phyloP scores from a whole-genome alignment of 164 flowering plant species.

The Nymphaea thermarum region DNA sequence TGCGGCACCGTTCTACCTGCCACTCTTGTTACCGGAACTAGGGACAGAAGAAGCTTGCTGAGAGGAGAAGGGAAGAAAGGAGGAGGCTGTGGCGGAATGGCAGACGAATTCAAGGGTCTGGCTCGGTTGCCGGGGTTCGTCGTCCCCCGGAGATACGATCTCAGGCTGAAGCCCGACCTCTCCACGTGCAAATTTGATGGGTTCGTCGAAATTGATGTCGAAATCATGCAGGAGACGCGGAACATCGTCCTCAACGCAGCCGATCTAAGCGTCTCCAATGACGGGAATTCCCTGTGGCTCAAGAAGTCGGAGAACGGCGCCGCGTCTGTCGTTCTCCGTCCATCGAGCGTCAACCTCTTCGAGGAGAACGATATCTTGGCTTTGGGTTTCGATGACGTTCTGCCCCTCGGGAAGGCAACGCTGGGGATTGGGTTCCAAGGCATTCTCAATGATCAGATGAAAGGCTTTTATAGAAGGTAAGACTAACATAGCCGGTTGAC shows the following conservation, averaged over 20 bases:
- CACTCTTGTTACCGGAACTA: too few relatives aligned
- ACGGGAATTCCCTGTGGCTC: background rate
- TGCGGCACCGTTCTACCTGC: too few relatives aligned
- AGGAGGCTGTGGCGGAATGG: slow-evolving; percentile 2
- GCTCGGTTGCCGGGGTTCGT: slow-evolving; percentile 49
- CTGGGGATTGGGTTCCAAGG: slow-evolving; percentile 44
- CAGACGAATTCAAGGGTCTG: slow-evolving; percentile 44
- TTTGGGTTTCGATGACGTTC: slow-evolving; percentile 25
- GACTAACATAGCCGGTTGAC: background rate
- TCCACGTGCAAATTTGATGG: slow-evolving; percentile 49
- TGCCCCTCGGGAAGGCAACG: slow-evolving; percentile 26
- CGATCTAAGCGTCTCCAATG: slow-evolving; percentile 27
- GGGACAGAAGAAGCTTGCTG: too few relatives aligned
- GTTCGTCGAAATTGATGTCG: slow-evolving; percentile 25
- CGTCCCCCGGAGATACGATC: slow-evolving; percentile 49
- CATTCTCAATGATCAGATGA: slow-evolving; percentile 76
- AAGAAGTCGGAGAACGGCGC: background rate
- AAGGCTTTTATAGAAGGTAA: slow-evolving; percentile 89
- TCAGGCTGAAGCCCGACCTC: slow-evolving; percentile 47
- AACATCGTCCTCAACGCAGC: slow-evolving; percentile 56
- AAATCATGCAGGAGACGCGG: slow-evolving; percentile 29
- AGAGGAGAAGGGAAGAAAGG: too few relatives aligned
- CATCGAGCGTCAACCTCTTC: slow-evolving; percentile 24
- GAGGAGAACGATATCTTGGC: slow-evolving; percentile 54
- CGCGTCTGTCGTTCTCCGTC: slow-evolving; percentile 3